Evolutionary conservation across 805 yeast genomes (phyloP), one percentile per base, ranked within the genome.

Genomic region (Yarrowia bubula): DNA sequence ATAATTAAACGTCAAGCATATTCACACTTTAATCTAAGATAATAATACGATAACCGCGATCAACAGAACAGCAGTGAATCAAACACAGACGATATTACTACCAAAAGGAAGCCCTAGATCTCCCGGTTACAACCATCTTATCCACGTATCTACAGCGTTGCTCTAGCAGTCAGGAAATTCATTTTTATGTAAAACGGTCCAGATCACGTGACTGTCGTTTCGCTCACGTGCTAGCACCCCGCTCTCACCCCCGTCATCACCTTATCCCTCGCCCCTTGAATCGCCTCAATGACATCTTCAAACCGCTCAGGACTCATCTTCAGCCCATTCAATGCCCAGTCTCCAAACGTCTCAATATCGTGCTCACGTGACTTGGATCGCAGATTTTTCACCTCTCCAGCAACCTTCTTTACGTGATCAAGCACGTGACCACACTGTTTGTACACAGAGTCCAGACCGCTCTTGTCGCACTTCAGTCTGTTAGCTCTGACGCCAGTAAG

Each of bases 261-360:
- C 55, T 48, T 48, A 13, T 48, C 55, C 32, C 55, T 8, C 17
- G 41, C 35, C 2, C 31, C 65, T 3, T 53, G 66, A 11, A 70
- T 66, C 4, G 68, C 64, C 22, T 69, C 71, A 9, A 70, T 42
- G 8, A 68, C 63, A 22, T 66, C 64, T 47, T 67, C 70, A 11
- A 68, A 68, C 8, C 67, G 39, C 13, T 67, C 48, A 8, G 60
- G 46, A 10, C 62, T 15, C 18, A 69, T 47, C 15, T 51, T 61
- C 13, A 51, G 39, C 35, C 39, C 18, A 15, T 62, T 64, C 32
- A 65, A 63, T 13, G 70, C 70, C 73, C 73, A 70, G 17, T 60
- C 44, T 7, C 42, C 60, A 35, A 70, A 53, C 22, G 39, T 53
- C 15, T 70, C 66, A 22, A 55, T 42, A 8, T 37, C 32, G 10